A percentile compares a stretch with the other conserved stretches of the same genome.
These are phyloP conservation scores for Lathyrus aphaca DNA, from an alignment of 306 rosid species.

Conservation along the genomic window DNA sequence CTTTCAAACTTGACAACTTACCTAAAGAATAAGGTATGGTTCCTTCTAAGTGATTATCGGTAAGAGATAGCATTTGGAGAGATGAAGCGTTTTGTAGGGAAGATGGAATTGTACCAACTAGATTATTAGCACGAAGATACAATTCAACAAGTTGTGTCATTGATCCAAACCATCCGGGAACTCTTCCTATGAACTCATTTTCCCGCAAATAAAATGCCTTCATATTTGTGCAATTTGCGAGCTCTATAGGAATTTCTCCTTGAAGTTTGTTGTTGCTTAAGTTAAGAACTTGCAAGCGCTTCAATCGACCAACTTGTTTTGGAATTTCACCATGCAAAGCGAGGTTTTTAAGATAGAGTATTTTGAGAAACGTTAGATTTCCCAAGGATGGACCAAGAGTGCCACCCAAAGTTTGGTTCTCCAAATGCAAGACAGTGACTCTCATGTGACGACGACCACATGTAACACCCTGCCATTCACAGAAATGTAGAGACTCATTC, in stretches of 20 bases:
- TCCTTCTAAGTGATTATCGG: slow-evolving; percentile 30
- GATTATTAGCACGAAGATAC: background rate
- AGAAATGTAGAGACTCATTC: slow-evolving; percentile 37
- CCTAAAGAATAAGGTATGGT: slow-evolving; percentile 34
- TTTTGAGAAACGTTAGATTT: slow-evolving; percentile 36
- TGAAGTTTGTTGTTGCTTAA: background rate
- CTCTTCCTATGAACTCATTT: slow-evolving; percentile 21
- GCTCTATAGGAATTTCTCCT: slow-evolving; percentile 30
- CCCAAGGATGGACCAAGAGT: slow-evolving; percentile 32
- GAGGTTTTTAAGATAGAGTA: background rate
- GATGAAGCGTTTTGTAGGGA: slow-evolving; percentile 40
- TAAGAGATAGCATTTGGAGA: background rate
- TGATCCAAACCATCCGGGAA: slow-evolving; percentile 38
- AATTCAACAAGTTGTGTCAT: background rate
- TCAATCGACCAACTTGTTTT: slow-evolving; percentile 28
- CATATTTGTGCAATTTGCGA: slow-evolving; percentile 25
- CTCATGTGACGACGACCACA: slow-evolving; percentile 35
- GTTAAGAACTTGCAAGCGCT: slow-evolving; percentile 16
- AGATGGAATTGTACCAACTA: slow-evolving; percentile 37
- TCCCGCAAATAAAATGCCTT: background rate
- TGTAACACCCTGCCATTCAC: slow-evolving; percentile 36
- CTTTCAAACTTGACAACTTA: slow-evolving; percentile 16
- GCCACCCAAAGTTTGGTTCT: slow-evolving; percentile 30
- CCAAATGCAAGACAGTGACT: slow-evolving; percentile 21
- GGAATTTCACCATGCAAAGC: slow-evolving; percentile 32